Evolutionary conservation across 176 grass and related monocot genomes (phyloP), one percentile per base, ranked within the genome.

Genomic region (Thinopyrum elongatum): DNA sequence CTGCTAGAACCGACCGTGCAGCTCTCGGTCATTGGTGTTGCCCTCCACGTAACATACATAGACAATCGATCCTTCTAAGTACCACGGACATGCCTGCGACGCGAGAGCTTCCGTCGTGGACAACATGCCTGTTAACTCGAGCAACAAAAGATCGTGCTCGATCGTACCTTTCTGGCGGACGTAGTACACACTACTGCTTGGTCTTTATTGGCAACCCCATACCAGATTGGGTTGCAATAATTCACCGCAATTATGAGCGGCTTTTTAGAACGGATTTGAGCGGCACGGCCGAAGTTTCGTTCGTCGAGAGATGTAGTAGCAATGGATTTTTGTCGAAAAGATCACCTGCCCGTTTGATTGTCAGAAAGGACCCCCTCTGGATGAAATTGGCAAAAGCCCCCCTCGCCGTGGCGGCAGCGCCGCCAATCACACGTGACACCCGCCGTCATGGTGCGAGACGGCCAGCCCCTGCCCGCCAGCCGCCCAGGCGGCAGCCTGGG

Each of bases 1-100:
- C 47, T 51, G 0, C 5, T 42, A 73, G 66, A 12, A 83, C 59
- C 80, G 72, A 74, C 64, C 63, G 70, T 5, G 28, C 65, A 59
- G 26, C 74, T 83, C 89, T 25, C 17, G 21, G n/a, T 77, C 88
- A 90, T 67, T 87, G 71, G 14, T 19, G 84, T 28, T 39, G 57
- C n/a, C 30, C 73, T 79, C 65, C 71, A 41, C 38, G 38, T 3
- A 41, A 82, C 60, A 69, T 30, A 26, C 70, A 14, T 11, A 30
- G 35, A 13, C 51, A n/a, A 63, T 41, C 51, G 10, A 0, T 28
- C 10, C 13, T 66, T 27, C 14, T 47, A n/a, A 61, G 26, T 23
- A 67, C 39, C 42, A 13, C n/a, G 31, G 62, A 69, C 26, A 70
- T 7, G 53, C n/a, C 6, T 8, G 53, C 19, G 15, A 51, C 38